Conservation (phyloP, 768 basidiomycete genomes). For the Lentinus tigrinus region DNA sequence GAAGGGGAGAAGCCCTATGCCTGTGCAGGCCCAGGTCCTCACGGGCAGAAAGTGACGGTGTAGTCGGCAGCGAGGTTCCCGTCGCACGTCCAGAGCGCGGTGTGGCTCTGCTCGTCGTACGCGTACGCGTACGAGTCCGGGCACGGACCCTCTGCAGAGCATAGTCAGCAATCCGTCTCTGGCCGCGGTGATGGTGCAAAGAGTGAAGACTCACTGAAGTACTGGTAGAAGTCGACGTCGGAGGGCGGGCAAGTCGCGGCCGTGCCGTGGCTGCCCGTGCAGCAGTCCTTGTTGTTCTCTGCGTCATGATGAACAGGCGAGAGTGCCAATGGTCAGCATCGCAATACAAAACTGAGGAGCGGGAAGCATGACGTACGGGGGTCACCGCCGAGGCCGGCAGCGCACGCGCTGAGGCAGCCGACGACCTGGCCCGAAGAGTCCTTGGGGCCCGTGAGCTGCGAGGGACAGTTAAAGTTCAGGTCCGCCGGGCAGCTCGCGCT, state of each 20-base stretch:
- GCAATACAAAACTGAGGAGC: background rate
- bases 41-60: constrained; percentile 41
- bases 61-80: constrained; percentile 38
- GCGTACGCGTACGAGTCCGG: constrained; percentile 52
- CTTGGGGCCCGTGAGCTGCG: constrained; percentile 32
- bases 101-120: constrained; percentile 47
- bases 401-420: constrained; percentile 45
- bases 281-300: constrained; percentile 63
- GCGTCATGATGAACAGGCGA: background rate
- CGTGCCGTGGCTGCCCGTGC: constrained; percentile 53
- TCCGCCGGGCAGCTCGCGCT: constrained; percentile 35
- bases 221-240: constrained; percentile 39
- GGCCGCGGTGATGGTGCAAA: too few relatives aligned
- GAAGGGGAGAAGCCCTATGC: too few relatives aligned
- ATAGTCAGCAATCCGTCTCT: background rate
- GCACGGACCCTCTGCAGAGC: constrained; percentile 37
- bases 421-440: constrained; percentile 35
- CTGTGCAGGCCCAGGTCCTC: background rate
- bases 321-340: constrained; percentile 5
- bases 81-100: constrained; percentile 46
- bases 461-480: constrained; percentile 36
- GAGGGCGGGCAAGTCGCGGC: constrained; percentile 57
- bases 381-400: constrained; percentile 37
- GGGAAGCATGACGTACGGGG: constrained; percentile 23
- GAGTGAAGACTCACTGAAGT: constrained; percentile 41